Conservation (phyloP, 208 protist genomes). For the Acanthamoeba comandoni region DNA sequence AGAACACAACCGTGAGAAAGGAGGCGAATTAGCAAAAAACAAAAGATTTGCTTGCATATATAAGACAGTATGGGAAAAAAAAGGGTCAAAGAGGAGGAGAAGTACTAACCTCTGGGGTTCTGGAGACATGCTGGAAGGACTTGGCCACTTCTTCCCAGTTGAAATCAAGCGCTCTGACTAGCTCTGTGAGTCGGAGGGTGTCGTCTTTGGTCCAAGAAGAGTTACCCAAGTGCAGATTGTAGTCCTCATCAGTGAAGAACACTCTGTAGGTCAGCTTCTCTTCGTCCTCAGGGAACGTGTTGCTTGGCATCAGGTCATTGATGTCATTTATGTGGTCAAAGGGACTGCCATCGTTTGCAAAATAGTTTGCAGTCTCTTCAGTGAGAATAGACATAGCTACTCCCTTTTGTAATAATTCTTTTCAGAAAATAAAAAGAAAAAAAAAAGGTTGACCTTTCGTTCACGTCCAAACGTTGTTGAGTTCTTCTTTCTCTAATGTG, state of each 20-base stretch:
- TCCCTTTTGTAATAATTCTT: too few species aligned
- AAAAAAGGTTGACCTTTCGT: neutral
- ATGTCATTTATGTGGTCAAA: too few species aligned
- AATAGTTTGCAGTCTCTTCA: too few species aligned
- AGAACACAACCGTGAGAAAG: neutral
- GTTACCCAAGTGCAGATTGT: neutral
- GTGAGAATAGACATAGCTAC: too few species aligned
- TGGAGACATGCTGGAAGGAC: slow-evolving; percentile 13
- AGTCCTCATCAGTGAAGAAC: too few species aligned
- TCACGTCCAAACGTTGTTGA: neutral
- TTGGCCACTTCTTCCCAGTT: slow-evolving; percentile 46
- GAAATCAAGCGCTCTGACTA: slow-evolving; percentile 39
- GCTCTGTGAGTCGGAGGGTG: slow-evolving; percentile 32
- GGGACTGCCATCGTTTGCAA: too few species aligned
- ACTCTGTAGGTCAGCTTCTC: too few species aligned
- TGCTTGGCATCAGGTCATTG: too few species aligned
- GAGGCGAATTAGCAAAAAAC: too few species aligned
- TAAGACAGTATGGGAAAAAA: neutral
- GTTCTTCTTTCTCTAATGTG: neutral
- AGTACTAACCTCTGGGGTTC: slow-evolving; percentile 9
- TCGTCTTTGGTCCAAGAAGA: slow-evolving; percentile 50
- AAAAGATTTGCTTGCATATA: too few species aligned
- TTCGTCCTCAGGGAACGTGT: too few species aligned
- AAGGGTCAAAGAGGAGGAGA: neutral
- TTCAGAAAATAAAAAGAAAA: neutral